Conservation (phyloP, 495 filamentous ascomycete genomes). For the Aspergillus cristatus region DNA sequence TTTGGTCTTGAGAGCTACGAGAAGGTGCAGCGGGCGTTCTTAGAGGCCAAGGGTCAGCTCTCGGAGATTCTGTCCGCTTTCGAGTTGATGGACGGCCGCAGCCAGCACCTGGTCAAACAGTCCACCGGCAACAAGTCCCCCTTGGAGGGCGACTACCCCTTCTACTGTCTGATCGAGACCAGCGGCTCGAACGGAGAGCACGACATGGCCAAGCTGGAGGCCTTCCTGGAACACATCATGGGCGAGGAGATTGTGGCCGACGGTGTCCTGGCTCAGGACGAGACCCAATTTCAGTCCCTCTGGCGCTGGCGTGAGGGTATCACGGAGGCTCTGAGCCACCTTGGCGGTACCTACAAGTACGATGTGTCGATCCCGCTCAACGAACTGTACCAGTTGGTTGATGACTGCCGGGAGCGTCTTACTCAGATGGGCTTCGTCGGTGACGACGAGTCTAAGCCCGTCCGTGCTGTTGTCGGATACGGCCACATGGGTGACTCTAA, state of each 20-base stretch:
- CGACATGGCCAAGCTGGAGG: slow-evolving; percentile 75
- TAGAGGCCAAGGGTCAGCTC: slow-evolving; percentile 78
- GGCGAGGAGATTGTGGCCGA: slow-evolving; percentile 72
- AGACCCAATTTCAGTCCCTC: slow-evolving; percentile 75
- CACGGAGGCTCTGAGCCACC: slow-evolving; percentile 77
- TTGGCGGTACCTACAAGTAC: slow-evolving; percentile 96
- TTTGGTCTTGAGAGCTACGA: slow-evolving; percentile 83
- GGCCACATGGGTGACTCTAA: slow-evolving; percentile 98
- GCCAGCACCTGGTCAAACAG: slow-evolving; percentile 62
- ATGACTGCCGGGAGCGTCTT: slow-evolving; percentile 66
- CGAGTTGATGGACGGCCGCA: slow-evolving; percentile 86
- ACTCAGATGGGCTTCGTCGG: slow-evolving; percentile 66
- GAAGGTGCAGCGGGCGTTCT: slow-evolving; percentile 71
- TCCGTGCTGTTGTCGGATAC: slow-evolving; percentile 86
- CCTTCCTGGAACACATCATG: slow-evolving; percentile 87
- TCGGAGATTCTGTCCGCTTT: slow-evolving; percentile 95
- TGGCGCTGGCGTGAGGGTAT: slow-evolving; percentile 95
- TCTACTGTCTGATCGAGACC: slow-evolving; percentile 95
- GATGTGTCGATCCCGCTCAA: slow-evolving; percentile 87
- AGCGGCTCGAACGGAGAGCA: slow-evolving; percentile 91
- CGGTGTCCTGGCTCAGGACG: slow-evolving; percentile 83
- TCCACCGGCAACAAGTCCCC: slow-evolving; percentile 71
- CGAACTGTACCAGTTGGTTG: slow-evolving; percentile 83
- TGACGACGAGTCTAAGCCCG: slow-evolving; percentile 66
- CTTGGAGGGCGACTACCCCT: slow-evolving; percentile 73